These are phyloP conservation scores for Tillandsia fasciculata DNA, from an alignment of 176 grass and related monocot genomes.

Conservation along the genomic window DNA sequence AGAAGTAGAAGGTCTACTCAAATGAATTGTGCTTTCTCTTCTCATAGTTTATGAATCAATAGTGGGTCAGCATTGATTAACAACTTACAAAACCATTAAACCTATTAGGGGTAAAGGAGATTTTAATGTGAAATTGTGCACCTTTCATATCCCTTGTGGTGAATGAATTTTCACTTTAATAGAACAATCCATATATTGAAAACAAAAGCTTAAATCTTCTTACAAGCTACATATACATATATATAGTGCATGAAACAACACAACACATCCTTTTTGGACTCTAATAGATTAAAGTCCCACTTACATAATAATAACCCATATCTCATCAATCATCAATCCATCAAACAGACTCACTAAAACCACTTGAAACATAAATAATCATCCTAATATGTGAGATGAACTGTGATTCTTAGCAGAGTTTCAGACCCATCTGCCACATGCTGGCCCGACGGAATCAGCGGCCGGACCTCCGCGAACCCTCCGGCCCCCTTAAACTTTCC, in stretches of 20 bases:
- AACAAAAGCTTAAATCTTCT: too few relatives aligned
- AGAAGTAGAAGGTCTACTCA: too few relatives aligned
- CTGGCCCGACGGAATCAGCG: conserved; percentile 45
- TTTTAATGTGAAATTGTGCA: not conserved
- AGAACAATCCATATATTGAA: too few relatives aligned
- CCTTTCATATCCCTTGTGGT: conserved; percentile 4
- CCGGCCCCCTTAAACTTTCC: conserved; percentile 56
- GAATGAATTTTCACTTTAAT: not conserved
- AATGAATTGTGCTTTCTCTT: not conserved
- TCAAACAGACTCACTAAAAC: not conserved
- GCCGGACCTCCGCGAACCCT: conserved; percentile 46
- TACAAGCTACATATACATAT: too few relatives aligned
- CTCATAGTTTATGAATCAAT: not conserved
- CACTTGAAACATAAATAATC: not conserved
- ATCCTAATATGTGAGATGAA: conserved; percentile 32
- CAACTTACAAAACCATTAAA: too few relatives aligned
- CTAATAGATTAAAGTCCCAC: too few relatives aligned
- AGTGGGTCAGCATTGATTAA: not conserved
- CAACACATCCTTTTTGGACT: too few relatives aligned
- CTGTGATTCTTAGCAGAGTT: conserved; percentile 45
- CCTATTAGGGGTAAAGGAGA: too few relatives aligned
- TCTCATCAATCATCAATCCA: too few relatives aligned
- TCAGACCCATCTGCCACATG: conserved; percentile 42
- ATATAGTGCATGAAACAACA: too few relatives aligned
- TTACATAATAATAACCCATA: too few relatives aligned